Conservation (phyloP, 768 basidiomycete species). For the Tulasnella sp. region DNA sequence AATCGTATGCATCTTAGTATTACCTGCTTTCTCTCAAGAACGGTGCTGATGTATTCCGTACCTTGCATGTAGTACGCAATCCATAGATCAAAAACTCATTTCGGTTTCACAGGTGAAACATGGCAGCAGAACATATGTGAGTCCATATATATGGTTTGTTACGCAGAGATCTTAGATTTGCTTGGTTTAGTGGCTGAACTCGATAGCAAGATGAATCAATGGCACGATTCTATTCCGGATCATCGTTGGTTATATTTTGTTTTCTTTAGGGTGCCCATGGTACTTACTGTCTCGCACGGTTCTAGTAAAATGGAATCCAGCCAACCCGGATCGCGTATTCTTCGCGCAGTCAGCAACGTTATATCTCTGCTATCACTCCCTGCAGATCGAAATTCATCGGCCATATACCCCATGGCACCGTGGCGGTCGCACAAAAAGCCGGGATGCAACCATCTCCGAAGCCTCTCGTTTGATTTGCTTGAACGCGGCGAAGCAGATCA, state of each 20-base stretch:
- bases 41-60: no score
- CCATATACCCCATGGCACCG: slow-evolving; percentile 61
- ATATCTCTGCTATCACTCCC: slow-evolving; percentile 46
- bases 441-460: slow-evolving; percentile 37
- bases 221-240: slow-evolving; percentile 57
- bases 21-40: no score
- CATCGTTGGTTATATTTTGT: slow-evolving; percentile 42
- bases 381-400: slow-evolving; percentile 63
- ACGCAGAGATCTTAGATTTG: not conserved
- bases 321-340: slow-evolving; percentile 35
- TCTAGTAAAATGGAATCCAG: slow-evolving; percentile 46
- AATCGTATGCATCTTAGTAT: no score
- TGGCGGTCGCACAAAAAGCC: slow-evolving; percentile 38
- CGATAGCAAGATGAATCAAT: slow-evolving; percentile 55
- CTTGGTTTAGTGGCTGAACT: slow-evolving; percentile 44
- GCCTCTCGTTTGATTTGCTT: slow-evolving; percentile 65
- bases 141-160: no score
- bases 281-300: not conserved
- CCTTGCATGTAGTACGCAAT: no score
- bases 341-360: slow-evolving; percentile 49
- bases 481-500: slow-evolving; percentile 66
- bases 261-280: no score
- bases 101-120: no score
- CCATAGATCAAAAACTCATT: no score
- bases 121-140: no score